These are phyloP conservation scores for Thermothielavioides terrestris DNA, from an alignment of 495 filamentous ascomycete genomes.

Conservation along the genomic window DNA sequence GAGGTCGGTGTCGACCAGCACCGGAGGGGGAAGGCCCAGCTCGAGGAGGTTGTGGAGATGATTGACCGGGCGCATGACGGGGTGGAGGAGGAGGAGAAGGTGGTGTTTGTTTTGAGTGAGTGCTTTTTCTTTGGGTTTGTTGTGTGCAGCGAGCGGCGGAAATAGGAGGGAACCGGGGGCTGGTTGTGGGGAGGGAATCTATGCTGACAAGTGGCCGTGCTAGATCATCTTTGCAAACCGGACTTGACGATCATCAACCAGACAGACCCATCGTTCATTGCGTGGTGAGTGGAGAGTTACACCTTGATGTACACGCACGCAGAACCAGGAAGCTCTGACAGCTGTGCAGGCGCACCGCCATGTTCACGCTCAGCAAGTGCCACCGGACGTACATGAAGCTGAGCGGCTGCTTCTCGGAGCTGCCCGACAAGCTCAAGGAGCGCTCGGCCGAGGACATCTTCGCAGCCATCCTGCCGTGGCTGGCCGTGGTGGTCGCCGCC, in stretches of 20 bases:
- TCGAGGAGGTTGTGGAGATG: slow-evolving; percentile 65
- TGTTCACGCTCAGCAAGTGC: slow-evolving; percentile 51
- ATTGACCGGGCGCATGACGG: slow-evolving; percentile 54
- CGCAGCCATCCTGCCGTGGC: slow-evolving; percentile 49
- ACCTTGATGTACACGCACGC: neutral
- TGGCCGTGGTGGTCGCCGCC: slow-evolving; percentile 53
- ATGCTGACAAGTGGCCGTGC: slow-evolving; percentile 1
- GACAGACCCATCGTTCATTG: slow-evolving; percentile 50
- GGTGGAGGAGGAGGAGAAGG: slow-evolving; percentile 48
- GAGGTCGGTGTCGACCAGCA: slow-evolving; percentile 75
- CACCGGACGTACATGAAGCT: slow-evolving; percentile 73
- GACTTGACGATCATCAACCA: slow-evolving; percentile 49
- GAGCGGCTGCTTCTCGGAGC: slow-evolving; percentile 72
- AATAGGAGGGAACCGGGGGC: neutral
- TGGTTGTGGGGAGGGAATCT: neutral
- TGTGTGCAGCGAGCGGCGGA: too few relatives aligned
- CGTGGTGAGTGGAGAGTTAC: slow-evolving; percentile 32
- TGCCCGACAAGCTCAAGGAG: slow-evolving; percentile 40
- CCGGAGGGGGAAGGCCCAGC: slow-evolving; percentile 57
- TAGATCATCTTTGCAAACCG: slow-evolving; percentile 86
- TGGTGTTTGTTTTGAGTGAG: slow-evolving; percentile 63
- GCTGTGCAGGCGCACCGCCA: slow-evolving; percentile 33
- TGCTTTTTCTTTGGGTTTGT: slow-evolving; percentile 7
- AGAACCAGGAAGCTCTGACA: neutral
- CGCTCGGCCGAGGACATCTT: slow-evolving; percentile 40